These are phyloP conservation scores for Lactarius tabidus DNA, from an alignment of 768 basidiomycete species.

Conservation along the genomic window DNA sequence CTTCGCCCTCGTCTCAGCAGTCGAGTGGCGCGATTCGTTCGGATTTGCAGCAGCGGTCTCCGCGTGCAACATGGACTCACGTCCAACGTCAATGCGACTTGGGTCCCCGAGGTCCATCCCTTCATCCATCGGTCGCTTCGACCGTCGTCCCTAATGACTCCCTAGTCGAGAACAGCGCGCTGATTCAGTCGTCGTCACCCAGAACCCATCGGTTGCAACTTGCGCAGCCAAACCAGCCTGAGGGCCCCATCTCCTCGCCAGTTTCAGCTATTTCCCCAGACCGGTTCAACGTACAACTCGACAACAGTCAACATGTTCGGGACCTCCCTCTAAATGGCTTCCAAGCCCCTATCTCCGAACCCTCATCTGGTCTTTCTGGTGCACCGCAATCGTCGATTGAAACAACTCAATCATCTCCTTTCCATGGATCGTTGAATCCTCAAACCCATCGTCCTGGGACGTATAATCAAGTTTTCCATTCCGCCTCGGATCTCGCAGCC, in stretches of 20 bases:
- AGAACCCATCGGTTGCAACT: slow-evolving; percentile 51
- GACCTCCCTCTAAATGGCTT: slow-evolving; percentile 41
- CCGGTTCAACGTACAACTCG: slow-evolving; percentile 32
- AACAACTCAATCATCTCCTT: slow-evolving; percentile 47
- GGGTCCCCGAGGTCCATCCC: slow-evolving; percentile 19
- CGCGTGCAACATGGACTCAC: slow-evolving; percentile 26
- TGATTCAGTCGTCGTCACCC: slow-evolving; percentile 41
- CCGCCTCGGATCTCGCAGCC: slow-evolving; percentile 63
- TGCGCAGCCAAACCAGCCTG: slow-evolving; percentile 43
- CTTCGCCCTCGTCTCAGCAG: slow-evolving; percentile 17
- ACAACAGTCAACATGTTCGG: slow-evolving; percentile 46
- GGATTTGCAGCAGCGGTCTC: slow-evolving; percentile 23
- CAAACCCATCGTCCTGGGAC: slow-evolving; percentile 61
- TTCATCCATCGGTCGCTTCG: slow-evolving; percentile 4
- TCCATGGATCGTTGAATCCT: slow-evolving; percentile 58
- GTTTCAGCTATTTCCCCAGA: slow-evolving; percentile 50
- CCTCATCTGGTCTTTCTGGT: slow-evolving; percentile 40
- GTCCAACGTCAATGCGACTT: slow-evolving; percentile 27
- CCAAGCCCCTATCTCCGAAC: slow-evolving; percentile 31
- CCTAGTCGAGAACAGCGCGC: slow-evolving; percentile 40
- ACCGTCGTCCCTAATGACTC: slow-evolving; percentile 18
- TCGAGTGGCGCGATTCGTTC: slow-evolving; percentile 19
- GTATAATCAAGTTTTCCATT: slow-evolving; percentile 55
- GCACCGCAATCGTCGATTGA: slow-evolving; percentile 41
- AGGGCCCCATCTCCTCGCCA: slow-evolving; percentile 32